Evolutionary conservation across 495 filamentous ascomycete genomes (phyloP).

Genomic region (Hypoxylon lenormandii): DNA sequence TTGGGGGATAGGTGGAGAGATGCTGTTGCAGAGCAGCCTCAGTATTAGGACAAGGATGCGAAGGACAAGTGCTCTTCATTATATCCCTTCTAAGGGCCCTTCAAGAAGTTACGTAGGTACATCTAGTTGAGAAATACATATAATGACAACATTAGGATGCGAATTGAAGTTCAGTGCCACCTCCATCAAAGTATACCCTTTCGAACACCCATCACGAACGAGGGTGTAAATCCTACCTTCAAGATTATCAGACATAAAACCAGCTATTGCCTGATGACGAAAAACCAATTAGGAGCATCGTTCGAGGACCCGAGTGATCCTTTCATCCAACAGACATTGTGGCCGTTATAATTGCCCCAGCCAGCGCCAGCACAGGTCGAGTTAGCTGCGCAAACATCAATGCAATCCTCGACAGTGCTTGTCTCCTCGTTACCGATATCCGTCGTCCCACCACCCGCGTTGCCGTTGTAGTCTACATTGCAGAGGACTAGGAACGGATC

Average conservation of each 20-base stretch:
- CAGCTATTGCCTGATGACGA: conserved; percentile 32
- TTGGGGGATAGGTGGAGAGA: too few relatives aligned
- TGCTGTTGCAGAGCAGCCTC: too few relatives aligned
- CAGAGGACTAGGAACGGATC: conserved; percentile 50
- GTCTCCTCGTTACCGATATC: conserved; percentile 48
- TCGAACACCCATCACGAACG: conserved; percentile 19
- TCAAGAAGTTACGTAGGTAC: too few relatives aligned
- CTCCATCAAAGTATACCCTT: conserved; percentile 7
- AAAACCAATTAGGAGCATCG: conserved; percentile 60
- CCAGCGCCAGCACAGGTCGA: conserved; percentile 51
- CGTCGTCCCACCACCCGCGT: conserved; percentile 34
- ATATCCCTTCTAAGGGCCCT: background rate
- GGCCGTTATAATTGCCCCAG: conserved; percentile 49
- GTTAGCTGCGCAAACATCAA: conserved; percentile 47
- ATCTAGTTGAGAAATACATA: conserved; percentile 1
- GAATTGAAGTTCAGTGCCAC: conserved; percentile 5
- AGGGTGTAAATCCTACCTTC: background rate
- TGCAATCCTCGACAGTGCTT: conserved; percentile 47
- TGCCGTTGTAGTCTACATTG: conserved; percentile 51
- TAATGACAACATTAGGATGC: background rate
- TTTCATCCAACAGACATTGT: conserved; percentile 64
- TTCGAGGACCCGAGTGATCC: conserved; percentile 63
- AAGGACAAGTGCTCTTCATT: background rate
- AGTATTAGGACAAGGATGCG: too few relatives aligned
- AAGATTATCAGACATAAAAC: background rate